Percentiles rank a stretch among this genome's conserved stretches.
phyloP scores from a whole-genome alignment of 257 asterid species.

The Solanum lycopersicoides region DNA sequence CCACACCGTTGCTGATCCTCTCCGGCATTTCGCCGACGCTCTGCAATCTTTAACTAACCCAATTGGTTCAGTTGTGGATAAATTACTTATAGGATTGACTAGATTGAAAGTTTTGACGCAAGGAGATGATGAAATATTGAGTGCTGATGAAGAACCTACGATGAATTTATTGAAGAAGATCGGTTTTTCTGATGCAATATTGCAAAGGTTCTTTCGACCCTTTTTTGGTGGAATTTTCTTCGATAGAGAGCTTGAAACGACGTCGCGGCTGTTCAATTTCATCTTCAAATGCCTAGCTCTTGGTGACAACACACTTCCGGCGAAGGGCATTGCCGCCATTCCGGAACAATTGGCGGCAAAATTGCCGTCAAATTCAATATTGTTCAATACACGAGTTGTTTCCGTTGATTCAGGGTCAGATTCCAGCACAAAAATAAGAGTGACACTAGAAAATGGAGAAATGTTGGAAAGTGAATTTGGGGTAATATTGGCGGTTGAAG shows the following conservation, averaged over 20 bases:
- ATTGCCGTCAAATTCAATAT: conserved; percentile 32
- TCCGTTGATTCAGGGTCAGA: conserved; percentile 25
- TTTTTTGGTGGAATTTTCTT: conserved; percentile 90
- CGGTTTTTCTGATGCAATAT: conserved; percentile 64
- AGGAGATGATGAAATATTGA: conserved; percentile 49
- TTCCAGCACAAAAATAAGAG: conserved; percentile 5
- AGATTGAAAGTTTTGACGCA: conserved; percentile 47
- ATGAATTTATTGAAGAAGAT: conserved; percentile 37
- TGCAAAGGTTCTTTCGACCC: conserved; percentile 75
- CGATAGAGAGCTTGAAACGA: conserved; percentile 74
- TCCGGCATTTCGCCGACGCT: conserved; percentile 63
- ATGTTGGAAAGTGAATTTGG: conserved; percentile 45
- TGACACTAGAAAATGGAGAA: conserved; percentile 47
- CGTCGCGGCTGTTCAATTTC: conserved; percentile 77
- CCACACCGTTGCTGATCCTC: conserved; percentile 84
- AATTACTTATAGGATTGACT: conserved; percentile 56
- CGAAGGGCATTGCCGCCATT: conserved; percentile 72
- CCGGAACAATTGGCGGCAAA: conserved; percentile 70
- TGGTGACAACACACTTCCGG: conserved; percentile 83
- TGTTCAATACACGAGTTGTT: conserved; percentile 42
- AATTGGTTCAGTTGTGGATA: conserved; percentile 58
- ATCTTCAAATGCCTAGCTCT: conserved; percentile 75
- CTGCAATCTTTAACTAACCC: conserved; percentile 53
- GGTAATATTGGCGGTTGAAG: conserved; percentile 72
- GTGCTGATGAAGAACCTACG: conserved; percentile 48